Percentiles rank a stretch among this genome's conserved stretches.
phyloP scores from a whole-genome alignment of 768 basidiomycete species.

The Omphalotus guepiniiformis region DNA sequence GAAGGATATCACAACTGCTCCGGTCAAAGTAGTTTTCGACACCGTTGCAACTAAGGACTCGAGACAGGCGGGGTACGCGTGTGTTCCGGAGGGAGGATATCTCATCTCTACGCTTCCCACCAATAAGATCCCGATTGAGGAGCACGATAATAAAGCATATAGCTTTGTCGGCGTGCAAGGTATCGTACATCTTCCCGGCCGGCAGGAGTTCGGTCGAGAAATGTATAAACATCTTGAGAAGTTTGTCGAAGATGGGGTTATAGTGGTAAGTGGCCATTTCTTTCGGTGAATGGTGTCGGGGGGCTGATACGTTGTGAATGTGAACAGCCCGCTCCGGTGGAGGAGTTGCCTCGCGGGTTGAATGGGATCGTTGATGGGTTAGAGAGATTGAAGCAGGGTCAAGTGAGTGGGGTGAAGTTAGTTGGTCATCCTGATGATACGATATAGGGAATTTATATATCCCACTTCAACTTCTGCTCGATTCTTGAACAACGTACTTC shows the following conservation, averaged over 20 bases:
- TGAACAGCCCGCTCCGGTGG: constrained; percentile 20
- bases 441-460: too few relatives aligned
- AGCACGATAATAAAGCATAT: neutral
- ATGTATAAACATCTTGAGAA: neutral
- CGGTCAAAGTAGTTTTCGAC: neutral
- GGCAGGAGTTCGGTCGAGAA: neutral
- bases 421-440: constrained; percentile 16
- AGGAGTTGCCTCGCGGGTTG: constrained; percentile 19
- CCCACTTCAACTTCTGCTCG: too few relatives aligned
- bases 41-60: neutral
- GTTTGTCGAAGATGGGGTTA: neutral
- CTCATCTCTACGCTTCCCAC: neutral
- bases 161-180: neutral
- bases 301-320: too few relatives aligned
- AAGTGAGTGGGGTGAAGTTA: constrained; percentile 23
- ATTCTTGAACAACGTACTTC: too few relatives aligned
- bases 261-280: constrained; percentile 1
- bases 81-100: neutral
- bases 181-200: neutral
- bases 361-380: constrained; percentile 19
- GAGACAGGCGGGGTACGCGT: neutral
- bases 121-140: neutral
- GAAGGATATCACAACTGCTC: neutral
- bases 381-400: constrained; percentile 12
- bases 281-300: too few relatives aligned